A percentile compares a stretch with the other conserved stretches of the same genome.
These are phyloP conservation scores for Citrus hindsii DNA, from an alignment of 345 rosid species.

Conservation along the genomic window DNA sequence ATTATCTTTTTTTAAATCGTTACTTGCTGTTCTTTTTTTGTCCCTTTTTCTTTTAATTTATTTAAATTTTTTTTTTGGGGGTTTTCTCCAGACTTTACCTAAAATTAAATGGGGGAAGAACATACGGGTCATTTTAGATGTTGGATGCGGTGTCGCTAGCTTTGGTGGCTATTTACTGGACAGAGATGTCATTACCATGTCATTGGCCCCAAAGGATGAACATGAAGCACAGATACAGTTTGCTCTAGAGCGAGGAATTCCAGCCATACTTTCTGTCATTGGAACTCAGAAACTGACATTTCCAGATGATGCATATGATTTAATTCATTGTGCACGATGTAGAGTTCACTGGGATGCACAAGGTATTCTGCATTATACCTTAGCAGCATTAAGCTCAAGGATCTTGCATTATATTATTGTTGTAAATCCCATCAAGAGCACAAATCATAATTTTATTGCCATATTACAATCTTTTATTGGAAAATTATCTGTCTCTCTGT, in stretches of 20 bases:
- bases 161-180: slow-evolving; percentile 84
- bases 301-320: slow-evolving; percentile 67
- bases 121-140: slow-evolving; percentile 74
- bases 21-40: neutral
- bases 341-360: slow-evolving; percentile 97
- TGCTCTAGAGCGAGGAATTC: slow-evolving; percentile 90
- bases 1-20: neutral
- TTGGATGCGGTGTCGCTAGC: slow-evolving; percentile 94
- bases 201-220: slow-evolving; percentile 95
- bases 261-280: slow-evolving; percentile 84
- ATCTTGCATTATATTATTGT: slow-evolving; percentile 10
- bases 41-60: neutral
- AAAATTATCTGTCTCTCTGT: neutral
- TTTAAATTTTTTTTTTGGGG: neutral
- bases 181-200: slow-evolving; percentile 80
- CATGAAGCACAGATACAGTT: slow-evolving; percentile 99
- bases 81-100: slow-evolving; percentile 54
- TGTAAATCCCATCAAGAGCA: neutral
- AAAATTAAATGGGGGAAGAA: slow-evolving; percentile 65
- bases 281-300: slow-evolving; percentile 75
- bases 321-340: slow-evolving; percentile 95
- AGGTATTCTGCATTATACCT: slow-evolving; percentile 34
- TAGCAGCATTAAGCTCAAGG: neutral
- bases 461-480: neutral
- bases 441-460: neutral